phyloP scores from a whole-genome alignment of 2,329 filamentous ascomycete genomes.

The Paracamarosporium sp. region DNA sequence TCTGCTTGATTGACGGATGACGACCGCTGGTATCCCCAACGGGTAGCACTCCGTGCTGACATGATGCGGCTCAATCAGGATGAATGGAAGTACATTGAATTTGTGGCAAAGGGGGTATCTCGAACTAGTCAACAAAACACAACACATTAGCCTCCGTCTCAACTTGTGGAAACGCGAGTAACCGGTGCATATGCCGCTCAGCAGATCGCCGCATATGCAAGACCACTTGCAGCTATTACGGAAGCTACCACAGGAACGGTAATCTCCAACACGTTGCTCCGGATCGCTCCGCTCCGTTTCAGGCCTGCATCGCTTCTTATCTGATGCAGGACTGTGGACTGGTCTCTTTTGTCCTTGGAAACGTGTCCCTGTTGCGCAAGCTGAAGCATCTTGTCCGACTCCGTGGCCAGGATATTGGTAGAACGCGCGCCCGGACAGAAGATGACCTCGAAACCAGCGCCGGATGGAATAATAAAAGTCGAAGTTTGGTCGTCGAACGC shows the following conservation, averaged over 20 bases:
- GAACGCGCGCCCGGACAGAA: conserved; percentile 72
- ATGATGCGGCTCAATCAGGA: conserved; percentile 2
- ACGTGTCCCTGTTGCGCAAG: conserved; percentile 40
- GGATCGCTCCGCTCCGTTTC: conserved; percentile 21
- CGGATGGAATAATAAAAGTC: conserved; percentile 65
- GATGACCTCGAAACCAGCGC: conserved; percentile 78
- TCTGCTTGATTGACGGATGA: neutral
- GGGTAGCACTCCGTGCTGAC: neutral
- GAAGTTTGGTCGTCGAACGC: conserved; percentile 65
- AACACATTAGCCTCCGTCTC: neutral
- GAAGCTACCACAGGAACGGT: conserved; percentile 17
- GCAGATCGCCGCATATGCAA: conserved; percentile 14
- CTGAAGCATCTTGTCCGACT: conserved; percentile 41
- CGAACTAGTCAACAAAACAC: conserved; percentile 6
- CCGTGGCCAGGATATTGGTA: conserved; percentile 55
- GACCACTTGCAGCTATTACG: conserved; percentile 8
- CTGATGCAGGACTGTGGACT: conserved; percentile 27
- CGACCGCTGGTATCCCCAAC: neutral
- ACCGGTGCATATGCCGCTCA: neutral
- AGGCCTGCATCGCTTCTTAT: conserved; percentile 23
- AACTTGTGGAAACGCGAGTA: neutral
- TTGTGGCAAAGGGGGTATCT: conserved; percentile 19
- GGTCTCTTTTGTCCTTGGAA: conserved; percentile 22
- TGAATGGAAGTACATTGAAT: conserved; percentile 13
- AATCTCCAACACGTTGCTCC: conserved; percentile 17